These are phyloP conservation scores for Venustampulla echinocandica DNA, from an alignment of 495 filamentous ascomycete genomes.

Conservation along the genomic window DNA sequence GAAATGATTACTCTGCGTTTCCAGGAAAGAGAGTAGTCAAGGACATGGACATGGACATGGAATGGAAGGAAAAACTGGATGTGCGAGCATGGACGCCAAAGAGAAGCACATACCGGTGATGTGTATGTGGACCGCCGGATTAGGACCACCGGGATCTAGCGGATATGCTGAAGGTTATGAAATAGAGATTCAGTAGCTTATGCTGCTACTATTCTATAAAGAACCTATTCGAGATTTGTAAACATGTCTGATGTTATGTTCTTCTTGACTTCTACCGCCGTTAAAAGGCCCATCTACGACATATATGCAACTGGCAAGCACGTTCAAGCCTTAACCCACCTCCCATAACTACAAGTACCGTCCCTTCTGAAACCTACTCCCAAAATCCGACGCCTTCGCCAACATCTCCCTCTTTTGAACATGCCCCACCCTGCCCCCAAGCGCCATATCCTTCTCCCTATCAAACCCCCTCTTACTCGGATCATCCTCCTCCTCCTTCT, in stretches of 20 bases:
- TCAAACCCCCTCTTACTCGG: constrained; percentile 85
- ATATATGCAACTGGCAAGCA: too few species aligned
- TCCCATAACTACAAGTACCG: constrained; percentile 62
- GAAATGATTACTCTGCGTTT: too few species aligned
- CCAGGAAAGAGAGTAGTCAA: too few species aligned
- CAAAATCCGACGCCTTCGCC: constrained; percentile 72
- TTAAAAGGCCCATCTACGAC: too few species aligned
- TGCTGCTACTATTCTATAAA: neutral
- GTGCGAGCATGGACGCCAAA: neutral
- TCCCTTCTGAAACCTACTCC: constrained; percentile 70
- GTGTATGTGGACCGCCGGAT: neutral
- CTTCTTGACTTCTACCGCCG: too few species aligned
- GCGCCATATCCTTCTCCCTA: constrained; percentile 86
- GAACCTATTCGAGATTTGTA: too few species aligned
- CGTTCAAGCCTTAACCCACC: too few species aligned
- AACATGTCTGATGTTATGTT: too few species aligned
- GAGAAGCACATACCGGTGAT: neutral
- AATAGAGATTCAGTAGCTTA: neutral
- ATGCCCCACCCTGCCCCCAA: constrained; percentile 62
- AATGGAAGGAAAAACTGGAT: too few species aligned
- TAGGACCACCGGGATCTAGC: neutral
- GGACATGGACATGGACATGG: too few species aligned
- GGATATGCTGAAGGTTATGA: neutral
- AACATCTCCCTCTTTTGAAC: constrained; percentile 72
- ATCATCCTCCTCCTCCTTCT: constrained; percentile 67